Base-by-base conservation (phyloP, 1,139 yeast genomes). In the Geotrichum europaeum region DNA sequence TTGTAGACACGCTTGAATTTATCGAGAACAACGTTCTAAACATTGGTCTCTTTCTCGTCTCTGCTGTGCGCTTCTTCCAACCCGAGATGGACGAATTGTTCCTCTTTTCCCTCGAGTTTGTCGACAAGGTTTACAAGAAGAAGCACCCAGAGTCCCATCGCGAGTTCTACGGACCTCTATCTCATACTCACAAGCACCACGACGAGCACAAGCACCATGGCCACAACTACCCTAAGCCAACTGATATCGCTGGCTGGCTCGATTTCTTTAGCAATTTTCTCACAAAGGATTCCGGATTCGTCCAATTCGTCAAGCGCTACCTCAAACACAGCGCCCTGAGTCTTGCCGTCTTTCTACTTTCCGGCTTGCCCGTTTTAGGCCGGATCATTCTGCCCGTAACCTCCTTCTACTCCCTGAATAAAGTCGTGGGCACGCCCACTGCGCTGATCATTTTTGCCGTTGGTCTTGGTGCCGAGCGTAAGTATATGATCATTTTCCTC, bases 401-500 rank as follows among this genome's bases (percentile, higher is more conserved):
- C 9, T 40, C 84, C 1, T 81, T 82, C 65, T 76, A 75, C 61
- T 75, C 76, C 12, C 76, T 83, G 64, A 73, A 79, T 66, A 75
- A 73, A 49, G 78, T 77, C 40, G 74, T 81, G 15, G 87, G 87
- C 2, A 73, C 82, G 0, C 69, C 78, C 1, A 73, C 81, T 1
- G 80, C 86, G 0, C 60, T 75, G 1, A 64, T 71, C 2, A 71
- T 80, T 10, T 77, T 78, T 56, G 70, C 74, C 2, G 62, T 73
- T 3, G 75, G 80, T 20, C 62, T 77, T 25, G 58, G 75, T 28
- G 63, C 73, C 9, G 81, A 83, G 1, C 70, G 74, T 45, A 65
- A 71, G 40, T 72, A 74, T 63, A 70, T 78, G 47, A 70, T 79
- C 28, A 63, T 74, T 6, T 71, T 81, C 36, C 68, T 82, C 51